Base-by-base conservation (phyloP, 345 rosid genomes). In the Populus pruinosa region DNA sequence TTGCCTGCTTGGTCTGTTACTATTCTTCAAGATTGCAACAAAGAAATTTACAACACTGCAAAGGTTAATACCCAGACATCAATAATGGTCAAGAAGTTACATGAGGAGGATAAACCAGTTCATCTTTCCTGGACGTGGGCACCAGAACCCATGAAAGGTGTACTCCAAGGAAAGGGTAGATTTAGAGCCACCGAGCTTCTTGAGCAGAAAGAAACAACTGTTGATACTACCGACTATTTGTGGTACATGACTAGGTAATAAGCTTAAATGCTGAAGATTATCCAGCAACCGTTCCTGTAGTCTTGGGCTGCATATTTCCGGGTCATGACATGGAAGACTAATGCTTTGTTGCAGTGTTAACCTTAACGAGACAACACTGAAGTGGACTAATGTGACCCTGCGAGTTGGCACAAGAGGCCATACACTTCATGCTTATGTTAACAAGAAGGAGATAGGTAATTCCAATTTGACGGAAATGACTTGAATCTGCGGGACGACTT, bases 1-100 rank as follows among this genome's bases (percentile, higher is more conserved):
- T 17, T 72, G n/a, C 76, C 81, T 2, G 76, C 67, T 65, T 78
- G 76, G 72, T 78, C 76, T 9, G 76, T 73, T 29, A 72, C 67
- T 29, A 65, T 78, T 13, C 81, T 78, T 14, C 76, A 50, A 25
- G 50, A 61, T 41, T 78, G 81, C 59, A 78, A 67, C 67, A 53
- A 78, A 56, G 81, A 72, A 56, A 41, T 73, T 25, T 59, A 53
- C 69, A 72, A 67, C 77, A 35, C 61, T 29, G 81, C 77, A 3
- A 78, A 78, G 80, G 76, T 71, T 25, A 64, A 47, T 31, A 23
- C 69, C 4, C 75, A 71, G 20, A 77, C 70, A 3, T 50, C 70
- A 20, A 17, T 71, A 35, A 71, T 62, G 63, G 65, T 71, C 31
- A 70, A 77, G 75, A 64, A 70, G 36, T 23, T 2, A 1, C 12